Evolutionary conservation across 805 yeast species (phyloP).

Genomic region (Saccharomycopsis amapae): DNA sequence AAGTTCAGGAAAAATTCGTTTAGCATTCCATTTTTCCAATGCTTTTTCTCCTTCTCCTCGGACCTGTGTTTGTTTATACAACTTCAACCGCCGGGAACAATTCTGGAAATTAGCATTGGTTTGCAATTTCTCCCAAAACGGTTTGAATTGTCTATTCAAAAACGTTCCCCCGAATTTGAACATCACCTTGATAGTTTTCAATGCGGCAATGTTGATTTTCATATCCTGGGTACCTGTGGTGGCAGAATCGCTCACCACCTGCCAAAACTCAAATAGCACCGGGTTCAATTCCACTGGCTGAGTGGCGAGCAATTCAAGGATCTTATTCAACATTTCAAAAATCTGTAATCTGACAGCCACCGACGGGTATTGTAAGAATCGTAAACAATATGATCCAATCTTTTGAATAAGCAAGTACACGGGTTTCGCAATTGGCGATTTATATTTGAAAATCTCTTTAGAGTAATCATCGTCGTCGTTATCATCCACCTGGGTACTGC

Average conservation of each 20-base stretch:
- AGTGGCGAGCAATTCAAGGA: conserved; percentile 49
- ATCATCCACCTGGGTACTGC: conserved; percentile 25
- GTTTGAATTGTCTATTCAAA: conserved; percentile 39
- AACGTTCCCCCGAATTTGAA: conserved; percentile 39
- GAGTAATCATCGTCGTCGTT: conserved; percentile 25
- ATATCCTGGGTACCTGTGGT: conserved; percentile 24
- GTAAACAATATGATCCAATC: conserved; percentile 62
- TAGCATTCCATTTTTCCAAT: neutral
- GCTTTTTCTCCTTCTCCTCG: too few species aligned
- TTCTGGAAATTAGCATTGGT: conserved; percentile 7
- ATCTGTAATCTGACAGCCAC: conserved; percentile 48
- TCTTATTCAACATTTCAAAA: conserved; percentile 38
- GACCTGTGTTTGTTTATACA: too few species aligned
- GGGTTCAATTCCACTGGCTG: conserved; percentile 41
- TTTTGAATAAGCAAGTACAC: conserved; percentile 54
- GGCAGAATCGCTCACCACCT: conserved; percentile 28
- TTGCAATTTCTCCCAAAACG: conserved; percentile 34
- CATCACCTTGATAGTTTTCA: conserved; percentile 26
- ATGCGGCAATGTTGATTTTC: conserved; percentile 28
- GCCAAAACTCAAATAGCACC: conserved; percentile 47
- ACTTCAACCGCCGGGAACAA: conserved; percentile 1
- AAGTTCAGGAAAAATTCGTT: conserved; percentile 6
- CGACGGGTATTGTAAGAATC: conserved; percentile 63
- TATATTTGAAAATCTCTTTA: conserved; percentile 46
- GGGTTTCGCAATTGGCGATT: conserved; percentile 54